Base-by-base conservation (phyloP, 345 rosid genomes). In the Camelina neglecta region DNA sequence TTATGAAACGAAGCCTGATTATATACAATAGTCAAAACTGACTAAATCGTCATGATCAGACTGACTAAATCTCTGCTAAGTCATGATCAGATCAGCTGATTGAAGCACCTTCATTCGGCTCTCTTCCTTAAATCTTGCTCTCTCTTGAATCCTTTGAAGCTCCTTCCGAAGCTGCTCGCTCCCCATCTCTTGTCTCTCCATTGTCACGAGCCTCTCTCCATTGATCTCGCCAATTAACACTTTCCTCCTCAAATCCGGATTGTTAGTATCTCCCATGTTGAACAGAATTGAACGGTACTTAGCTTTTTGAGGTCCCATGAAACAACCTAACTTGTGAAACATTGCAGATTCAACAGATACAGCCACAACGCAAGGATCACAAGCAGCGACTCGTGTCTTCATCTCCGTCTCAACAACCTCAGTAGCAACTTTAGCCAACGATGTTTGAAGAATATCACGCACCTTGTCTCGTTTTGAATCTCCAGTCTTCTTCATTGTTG, bases 161-260 rank as follows among this genome's bases (percentile, higher is more conserved):
- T 74, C 53, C 53, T 48, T 10, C 78, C 59, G 78, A 48, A 74
- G 59, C 67, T 57, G 48, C 2, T 74, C 8, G 45, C 72, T 66
- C 0, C 33, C 78, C 78, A 74, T 47, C 78, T 74, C 78, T 57
- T 66, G 60, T 36, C 1, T 35, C 31, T 57, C 9, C 72, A 74
- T 74, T 5, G 67, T 74, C 51, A 74, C 78, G 18, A 74, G 15
- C 0, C 16, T 74, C 6, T 36, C 67, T 12, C 73, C 78, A 48
- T 6, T 16, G 21, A 74, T 74, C 60, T 74, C 73, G 16, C 78
- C 72, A 0, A 47, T 3, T 1, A 74, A 7, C 44, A 74, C 67
- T 66, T 58, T 74, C 73, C 67, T 66, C 23, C 78, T 74, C 23
- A 74, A 11, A 50, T 74, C 73, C 0, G 73, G 78, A 24, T 74